Evolutionary conservation across 129 eudicot species (phyloP).

Genomic region (Chrysanthemum lavandulifolium): DNA sequence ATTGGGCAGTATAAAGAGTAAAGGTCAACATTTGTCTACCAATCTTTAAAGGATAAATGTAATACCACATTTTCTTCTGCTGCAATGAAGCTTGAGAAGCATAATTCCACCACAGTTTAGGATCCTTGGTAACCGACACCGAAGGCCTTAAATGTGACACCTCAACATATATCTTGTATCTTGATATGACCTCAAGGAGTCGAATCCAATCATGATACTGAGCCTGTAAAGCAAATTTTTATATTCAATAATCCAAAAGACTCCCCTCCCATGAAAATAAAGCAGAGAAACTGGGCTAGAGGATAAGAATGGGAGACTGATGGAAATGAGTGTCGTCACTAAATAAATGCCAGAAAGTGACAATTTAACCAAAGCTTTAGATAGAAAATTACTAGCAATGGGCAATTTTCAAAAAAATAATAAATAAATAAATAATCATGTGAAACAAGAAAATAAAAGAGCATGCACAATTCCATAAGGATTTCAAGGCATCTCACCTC

Average conservation of each 20-base stretch:
- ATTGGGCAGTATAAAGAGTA: background rate
- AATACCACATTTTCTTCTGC: constrained; percentile 89
- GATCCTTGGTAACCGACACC: constrained; percentile 62
- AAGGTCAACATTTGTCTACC: constrained; percentile 22
- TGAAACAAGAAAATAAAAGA: constrained; percentile 7
- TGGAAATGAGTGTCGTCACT: no score
- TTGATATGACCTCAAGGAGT: constrained; percentile 86
- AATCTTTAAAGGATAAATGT: constrained; percentile 9
- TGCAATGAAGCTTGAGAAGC: constrained; percentile 88
- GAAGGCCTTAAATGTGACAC: constrained; percentile 88
- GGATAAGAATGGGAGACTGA: no score
- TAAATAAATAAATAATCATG: background rate
- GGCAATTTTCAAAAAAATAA: background rate
- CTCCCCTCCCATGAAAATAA: background rate
- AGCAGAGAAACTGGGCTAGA: no score
- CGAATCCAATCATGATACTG: constrained; percentile 99
- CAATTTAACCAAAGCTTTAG: background rate
- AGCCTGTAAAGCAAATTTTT: constrained; percentile 49
- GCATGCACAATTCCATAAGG: constrained; percentile 12
- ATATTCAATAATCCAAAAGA: constrained; percentile 12
- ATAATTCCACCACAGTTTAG: constrained; percentile 90
- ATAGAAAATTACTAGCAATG: constrained; percentile 3
- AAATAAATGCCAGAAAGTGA: no score
- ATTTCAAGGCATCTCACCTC: constrained; percentile 57
- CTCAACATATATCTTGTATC: constrained; percentile 73